phyloP scores from a whole-genome alignment of 768 basidiomycete genomes.

The Chiua virens region DNA sequence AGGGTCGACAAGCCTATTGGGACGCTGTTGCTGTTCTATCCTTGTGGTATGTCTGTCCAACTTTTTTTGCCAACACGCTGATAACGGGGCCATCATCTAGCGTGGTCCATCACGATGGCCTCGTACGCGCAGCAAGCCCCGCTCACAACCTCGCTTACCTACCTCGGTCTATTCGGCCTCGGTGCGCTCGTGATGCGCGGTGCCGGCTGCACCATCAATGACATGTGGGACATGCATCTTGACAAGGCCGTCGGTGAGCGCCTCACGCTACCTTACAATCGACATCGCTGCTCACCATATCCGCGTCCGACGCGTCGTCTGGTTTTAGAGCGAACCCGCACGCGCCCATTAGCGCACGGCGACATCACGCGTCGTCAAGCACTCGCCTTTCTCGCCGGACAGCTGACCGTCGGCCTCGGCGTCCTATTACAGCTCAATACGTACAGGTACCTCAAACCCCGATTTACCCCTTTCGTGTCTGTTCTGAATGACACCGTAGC shows the following conservation, averaged over 20 bases:
- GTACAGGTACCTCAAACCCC: conserved; percentile 68
- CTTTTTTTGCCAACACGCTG: not conserved
- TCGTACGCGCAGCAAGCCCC: conserved; percentile 76
- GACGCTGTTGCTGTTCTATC: conserved; percentile 86
- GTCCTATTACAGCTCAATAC: conserved; percentile 90
- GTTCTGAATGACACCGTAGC: conserved; percentile 40
- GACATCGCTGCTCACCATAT: no score
- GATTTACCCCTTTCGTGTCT: no score
- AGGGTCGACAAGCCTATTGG: conserved; percentile 97
- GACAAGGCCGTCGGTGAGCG: conserved; percentile 85
- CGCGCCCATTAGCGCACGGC: conserved; percentile 84
- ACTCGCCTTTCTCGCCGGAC: conserved; percentile 74
- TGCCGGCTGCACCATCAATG: conserved; percentile 98
- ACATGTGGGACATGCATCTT: conserved; percentile 94
- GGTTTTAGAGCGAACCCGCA: conserved; percentile 72
- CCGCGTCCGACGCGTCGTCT: not conserved
- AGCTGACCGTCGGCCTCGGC: conserved; percentile 79
- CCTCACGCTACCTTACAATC: no score
- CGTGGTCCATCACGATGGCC: conserved; percentile 98
- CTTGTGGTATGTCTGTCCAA: conserved; percentile 68
- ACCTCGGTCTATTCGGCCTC: conserved; percentile 79
- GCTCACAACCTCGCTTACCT: conserved; percentile 65
- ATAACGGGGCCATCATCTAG: conserved; percentile 40
- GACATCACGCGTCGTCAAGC: conserved; percentile 78
- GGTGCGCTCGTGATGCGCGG: conserved; percentile 96